phyloP scores from a whole-genome alignment of 192 early-diverging fungal species.

The Phlyctochytrium bullatum region DNA sequence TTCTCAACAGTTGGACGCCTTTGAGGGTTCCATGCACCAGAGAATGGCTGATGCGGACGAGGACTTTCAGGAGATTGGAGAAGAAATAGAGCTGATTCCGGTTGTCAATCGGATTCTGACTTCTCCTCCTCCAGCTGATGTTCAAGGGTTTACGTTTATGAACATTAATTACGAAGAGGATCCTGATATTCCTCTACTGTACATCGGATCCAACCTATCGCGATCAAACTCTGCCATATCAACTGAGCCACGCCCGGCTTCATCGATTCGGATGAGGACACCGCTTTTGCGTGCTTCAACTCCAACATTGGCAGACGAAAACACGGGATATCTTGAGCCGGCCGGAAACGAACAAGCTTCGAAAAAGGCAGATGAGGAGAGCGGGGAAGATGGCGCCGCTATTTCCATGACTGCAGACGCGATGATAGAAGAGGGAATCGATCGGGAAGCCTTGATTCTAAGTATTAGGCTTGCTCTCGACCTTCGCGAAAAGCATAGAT shows the following conservation, averaged over 20 bases:
- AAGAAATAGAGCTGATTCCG: conserved; percentile 25
- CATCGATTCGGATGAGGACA: conserved; percentile 11
- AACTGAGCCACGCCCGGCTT: not conserved
- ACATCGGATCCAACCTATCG: not conserved
- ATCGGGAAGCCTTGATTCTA: conserved; percentile 45
- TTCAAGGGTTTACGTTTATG: conserved; percentile 26
- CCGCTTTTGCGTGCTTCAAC: conserved; percentile 28
- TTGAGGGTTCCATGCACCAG: conserved; percentile 13
- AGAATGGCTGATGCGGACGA: conserved; percentile 8
- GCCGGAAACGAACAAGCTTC: conserved; percentile 3
- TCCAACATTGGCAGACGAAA: conserved; percentile 20
- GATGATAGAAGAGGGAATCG: conserved; percentile 30
- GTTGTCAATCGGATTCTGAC: conserved; percentile 17
- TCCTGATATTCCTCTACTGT: conserved; percentile 16
- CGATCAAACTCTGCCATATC: not conserved
- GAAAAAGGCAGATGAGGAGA: conserved; percentile 5
- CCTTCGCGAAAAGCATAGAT: conserved; percentile 38
- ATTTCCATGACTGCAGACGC: conserved; percentile 9
- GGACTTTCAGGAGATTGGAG: conserved; percentile 14
- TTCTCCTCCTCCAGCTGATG: conserved; percentile 11
- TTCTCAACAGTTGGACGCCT: not conserved
- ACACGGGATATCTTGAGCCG: conserved; percentile 5
- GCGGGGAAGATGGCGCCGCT: conserved; percentile 8
- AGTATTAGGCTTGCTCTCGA: conserved; percentile 40
- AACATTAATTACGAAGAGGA: conserved; percentile 29